Percentiles rank a stretch among this genome's conserved stretches.
Conservation (phyloP, 2,329 filamentous ascomycete species). For the Blastomyces parvus region DNA sequence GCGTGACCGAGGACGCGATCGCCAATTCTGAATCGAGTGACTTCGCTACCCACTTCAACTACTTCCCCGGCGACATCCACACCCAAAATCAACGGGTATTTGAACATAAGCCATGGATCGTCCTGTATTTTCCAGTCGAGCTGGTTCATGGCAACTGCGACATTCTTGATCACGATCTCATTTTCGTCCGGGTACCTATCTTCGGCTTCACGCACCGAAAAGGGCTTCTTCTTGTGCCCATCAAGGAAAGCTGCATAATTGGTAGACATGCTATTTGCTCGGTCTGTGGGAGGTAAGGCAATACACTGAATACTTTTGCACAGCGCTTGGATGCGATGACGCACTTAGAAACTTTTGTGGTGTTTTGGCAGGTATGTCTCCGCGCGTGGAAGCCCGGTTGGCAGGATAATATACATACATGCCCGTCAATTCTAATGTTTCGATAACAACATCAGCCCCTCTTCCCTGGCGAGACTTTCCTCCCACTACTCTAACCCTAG, state of each 20-base stretch:
- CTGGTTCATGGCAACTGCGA: conserved; percentile 35
- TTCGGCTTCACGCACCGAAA: conserved; percentile 30
- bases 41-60: conserved; percentile 38
- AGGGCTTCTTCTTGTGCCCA: conserved; percentile 22
- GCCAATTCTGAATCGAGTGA: conserved; percentile 38
- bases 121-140: conserved; percentile 35
- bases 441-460: neutral
- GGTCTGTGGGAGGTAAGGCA: neutral
- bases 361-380: neutral
- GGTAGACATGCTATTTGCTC: conserved; percentile 7
- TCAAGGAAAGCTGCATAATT: conserved; percentile 29
- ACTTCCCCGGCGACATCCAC: conserved; percentile 40
- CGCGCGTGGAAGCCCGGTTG: neutral
- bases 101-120: conserved; percentile 17
- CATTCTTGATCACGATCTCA: conserved; percentile 33
- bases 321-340: conserved; percentile 1
- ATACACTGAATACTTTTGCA: neutral
- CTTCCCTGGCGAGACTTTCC: neutral
- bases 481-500: too few species aligned
- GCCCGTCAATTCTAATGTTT: neutral
- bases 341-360: neutral
- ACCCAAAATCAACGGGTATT: conserved; percentile 33
- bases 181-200: conserved; percentile 27
- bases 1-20: conserved; percentile 35
- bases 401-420: neutral